These are phyloP conservation scores for Leccinellum albellum DNA, from an alignment of 768 basidiomycete species.

Conservation along the genomic window DNA sequence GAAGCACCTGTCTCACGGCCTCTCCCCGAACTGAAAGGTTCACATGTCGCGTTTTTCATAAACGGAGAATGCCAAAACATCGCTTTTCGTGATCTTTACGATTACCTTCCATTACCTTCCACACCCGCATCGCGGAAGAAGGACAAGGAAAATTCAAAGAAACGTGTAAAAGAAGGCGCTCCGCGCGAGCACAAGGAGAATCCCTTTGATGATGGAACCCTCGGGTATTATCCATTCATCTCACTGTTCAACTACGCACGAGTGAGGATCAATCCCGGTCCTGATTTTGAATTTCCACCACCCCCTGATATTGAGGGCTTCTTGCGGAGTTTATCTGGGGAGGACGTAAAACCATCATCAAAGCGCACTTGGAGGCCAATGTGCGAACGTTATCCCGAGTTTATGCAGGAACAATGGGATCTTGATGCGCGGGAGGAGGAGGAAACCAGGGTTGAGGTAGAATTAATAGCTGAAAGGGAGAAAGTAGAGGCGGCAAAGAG, in stretches of 20 bases:
- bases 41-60: conserved; percentile 84
- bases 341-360: conserved; percentile 27
- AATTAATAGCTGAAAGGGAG: conserved; percentile 43
- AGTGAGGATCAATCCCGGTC: conserved; percentile 84
- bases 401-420: conserved; percentile 75
- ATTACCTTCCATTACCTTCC: conserved; percentile 78
- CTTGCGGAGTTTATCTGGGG: conserved; percentile 37
- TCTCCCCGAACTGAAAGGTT: conserved; percentile 65
- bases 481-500: conserved; percentile 35
- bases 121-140: conserved; percentile 56
- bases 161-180: conserved; percentile 59
- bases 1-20: conserved; percentile 49
- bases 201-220: conserved; percentile 86
- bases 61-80: conserved; percentile 82
- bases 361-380: conserved; percentile 70
- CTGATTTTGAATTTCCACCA: conserved; percentile 77
- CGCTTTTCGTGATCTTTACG: conserved; percentile 86
- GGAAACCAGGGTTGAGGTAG: conserved; percentile 48
- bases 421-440: conserved; percentile 76
- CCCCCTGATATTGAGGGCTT: conserved; percentile 72
- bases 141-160: conserved; percentile 53
- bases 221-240: conserved; percentile 95
- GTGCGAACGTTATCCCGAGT: conserved; percentile 82
- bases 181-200: conserved; percentile 75
- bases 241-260: conserved; percentile 89